Conservation (phyloP, 2,329 filamentous ascomycete genomes). For the Pestalotiopsis sp. region DNA sequence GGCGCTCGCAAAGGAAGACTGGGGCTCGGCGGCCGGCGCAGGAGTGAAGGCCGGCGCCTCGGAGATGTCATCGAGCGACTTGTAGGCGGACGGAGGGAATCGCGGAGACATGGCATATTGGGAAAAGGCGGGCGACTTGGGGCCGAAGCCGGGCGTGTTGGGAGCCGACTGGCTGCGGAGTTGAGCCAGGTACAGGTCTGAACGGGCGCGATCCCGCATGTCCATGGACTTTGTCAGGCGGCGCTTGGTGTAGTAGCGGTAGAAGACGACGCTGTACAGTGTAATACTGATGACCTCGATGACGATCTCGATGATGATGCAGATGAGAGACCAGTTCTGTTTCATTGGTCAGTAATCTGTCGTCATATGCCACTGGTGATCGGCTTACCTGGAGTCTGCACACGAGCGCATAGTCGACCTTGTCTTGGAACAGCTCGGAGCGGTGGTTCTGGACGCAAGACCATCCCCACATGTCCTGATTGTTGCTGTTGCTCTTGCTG, state of each 20-base stretch:
- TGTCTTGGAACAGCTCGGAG: conserved; percentile 73
- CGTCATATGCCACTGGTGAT: neutral
- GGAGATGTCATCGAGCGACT: conserved; percentile 49
- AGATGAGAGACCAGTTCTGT: conserved; percentile 93
- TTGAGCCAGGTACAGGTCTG: conserved; percentile 90
- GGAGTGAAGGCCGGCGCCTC: conserved; percentile 53
- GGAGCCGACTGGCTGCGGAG: conserved; percentile 85
- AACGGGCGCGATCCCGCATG: conserved; percentile 88
- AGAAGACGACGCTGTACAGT: conserved; percentile 94
- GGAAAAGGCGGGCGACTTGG: conserved; percentile 63
- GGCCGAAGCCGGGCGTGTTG: conserved; percentile 88
- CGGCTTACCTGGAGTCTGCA: conserved; percentile 78
- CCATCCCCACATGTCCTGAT: conserved; percentile 97
- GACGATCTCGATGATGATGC: conserved; percentile 95
- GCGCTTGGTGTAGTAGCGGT: conserved; percentile 96
- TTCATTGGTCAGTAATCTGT: conserved; percentile 10
- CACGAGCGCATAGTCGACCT: conserved; percentile 86
- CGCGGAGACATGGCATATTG: conserved; percentile 61
- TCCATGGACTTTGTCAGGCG: conserved; percentile 97
- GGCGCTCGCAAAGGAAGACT: conserved; percentile 59
- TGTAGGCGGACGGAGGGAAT: conserved; percentile 61
- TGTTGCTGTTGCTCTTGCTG: conserved; percentile 70
- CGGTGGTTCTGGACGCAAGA: conserved; percentile 90
- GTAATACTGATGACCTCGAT: conserved; percentile 88
- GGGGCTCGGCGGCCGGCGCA: conserved; percentile 61